These are phyloP conservation scores for Eragrostis curvula DNA, from an alignment of 176 grass and related monocot genomes.

Conservation along the genomic window DNA sequence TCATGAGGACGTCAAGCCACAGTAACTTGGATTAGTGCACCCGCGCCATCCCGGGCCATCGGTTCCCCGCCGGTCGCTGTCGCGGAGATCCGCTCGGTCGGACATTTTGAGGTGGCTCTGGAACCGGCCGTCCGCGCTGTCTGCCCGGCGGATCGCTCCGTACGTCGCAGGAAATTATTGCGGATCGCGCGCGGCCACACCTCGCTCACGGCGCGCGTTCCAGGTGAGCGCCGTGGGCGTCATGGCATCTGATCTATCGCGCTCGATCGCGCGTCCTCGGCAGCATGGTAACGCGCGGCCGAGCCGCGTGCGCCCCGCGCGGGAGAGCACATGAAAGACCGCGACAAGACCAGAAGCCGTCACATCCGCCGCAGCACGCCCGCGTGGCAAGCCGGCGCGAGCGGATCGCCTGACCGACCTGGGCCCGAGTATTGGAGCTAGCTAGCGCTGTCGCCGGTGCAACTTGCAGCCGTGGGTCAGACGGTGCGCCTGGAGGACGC, in stretches of 20 bases:
- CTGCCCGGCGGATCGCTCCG: neutral
- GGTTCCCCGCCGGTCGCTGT: conserved; percentile 37
- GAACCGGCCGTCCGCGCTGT: conserved; percentile 34
- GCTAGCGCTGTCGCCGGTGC: conserved; percentile 32
- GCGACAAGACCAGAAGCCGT: conserved; percentile 49
- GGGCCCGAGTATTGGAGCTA: neutral
- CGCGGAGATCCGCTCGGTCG: conserved; percentile 37
- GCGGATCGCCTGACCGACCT: neutral
- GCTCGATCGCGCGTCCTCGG: neutral
- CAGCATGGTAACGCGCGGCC: neutral
- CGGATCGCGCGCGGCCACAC: conserved; percentile 23
- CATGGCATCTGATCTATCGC: conserved; percentile 51
- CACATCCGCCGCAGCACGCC: conserved; percentile 17
- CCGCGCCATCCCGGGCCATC: conserved; percentile 19
- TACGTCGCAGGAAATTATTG: conserved; percentile 6
- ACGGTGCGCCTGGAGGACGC: neutral
- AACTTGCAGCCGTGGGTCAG: conserved; percentile 21
- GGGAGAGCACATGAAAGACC: conserved; percentile 45
- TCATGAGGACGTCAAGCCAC: neutral
- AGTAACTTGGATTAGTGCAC: neutral
- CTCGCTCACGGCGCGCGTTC: neutral
- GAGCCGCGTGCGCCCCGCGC: neutral
- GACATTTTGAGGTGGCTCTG: conserved; percentile 38
- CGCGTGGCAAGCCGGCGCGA: neutral
- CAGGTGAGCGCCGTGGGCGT: conserved; percentile 33